Conservation (phyloP, 2,329 filamentous ascomycete genomes). For the Penicillium sp. region DNA sequence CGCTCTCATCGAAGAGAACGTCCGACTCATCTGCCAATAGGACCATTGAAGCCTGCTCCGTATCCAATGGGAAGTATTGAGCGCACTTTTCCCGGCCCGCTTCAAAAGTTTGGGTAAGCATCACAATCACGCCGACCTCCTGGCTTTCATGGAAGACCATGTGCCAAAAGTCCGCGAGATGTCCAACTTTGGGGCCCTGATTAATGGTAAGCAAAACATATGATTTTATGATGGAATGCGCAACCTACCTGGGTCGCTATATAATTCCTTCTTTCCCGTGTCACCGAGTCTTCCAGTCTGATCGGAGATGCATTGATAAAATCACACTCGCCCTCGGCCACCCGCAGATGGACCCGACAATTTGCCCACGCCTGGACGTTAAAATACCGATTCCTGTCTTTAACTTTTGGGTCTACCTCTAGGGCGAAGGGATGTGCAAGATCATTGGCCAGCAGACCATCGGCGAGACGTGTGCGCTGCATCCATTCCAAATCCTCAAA, state of each 20-base stretch:
- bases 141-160: constrained; percentile 85
- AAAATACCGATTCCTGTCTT: constrained; percentile 74
- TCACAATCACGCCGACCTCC: constrained; percentile 79
- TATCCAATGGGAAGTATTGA: constrained; percentile 73
- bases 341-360: constrained; percentile 77
- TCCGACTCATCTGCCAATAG: constrained; percentile 37
- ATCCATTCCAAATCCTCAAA: constrained; percentile 63
- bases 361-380: constrained; percentile 90
- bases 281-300: constrained; percentile 54
- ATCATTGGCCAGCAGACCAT: constrained; percentile 47
- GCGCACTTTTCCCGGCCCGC: constrained; percentile 77
- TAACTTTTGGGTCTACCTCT: constrained; percentile 57
- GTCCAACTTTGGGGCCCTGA: constrained; percentile 73
- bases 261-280: constrained; percentile 57
- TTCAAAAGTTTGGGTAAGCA: constrained; percentile 90
- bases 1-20: constrained; percentile 56
- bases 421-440: constrained; percentile 59
- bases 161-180: constrained; percentile 83
- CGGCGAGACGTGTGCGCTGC: constrained; percentile 55
- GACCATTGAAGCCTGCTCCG: constrained; percentile 53
- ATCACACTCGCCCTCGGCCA: constrained; percentile 70
- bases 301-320: constrained; percentile 84
- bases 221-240: neutral
- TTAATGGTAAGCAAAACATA: constrained; percentile 6
- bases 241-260: constrained; percentile 76